A percentile compares a stretch with the other conserved stretches of the same genome.
Conservation (phyloP, 306 rosid genomes). For the Styphnolobium japonicum region DNA sequence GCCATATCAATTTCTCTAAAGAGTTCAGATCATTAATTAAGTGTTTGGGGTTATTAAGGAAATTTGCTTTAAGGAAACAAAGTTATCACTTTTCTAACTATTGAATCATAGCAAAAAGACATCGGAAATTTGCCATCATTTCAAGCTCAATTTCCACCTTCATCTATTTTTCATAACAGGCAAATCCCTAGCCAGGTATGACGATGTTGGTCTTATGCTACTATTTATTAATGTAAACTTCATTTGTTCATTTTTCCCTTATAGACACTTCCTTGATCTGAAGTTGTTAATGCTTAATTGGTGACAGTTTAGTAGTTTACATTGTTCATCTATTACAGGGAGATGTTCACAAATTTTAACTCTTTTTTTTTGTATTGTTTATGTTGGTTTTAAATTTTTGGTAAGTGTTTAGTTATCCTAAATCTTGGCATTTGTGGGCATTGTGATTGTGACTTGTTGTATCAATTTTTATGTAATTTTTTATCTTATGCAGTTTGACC, state of each 20-base stretch:
- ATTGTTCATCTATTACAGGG: neutral
- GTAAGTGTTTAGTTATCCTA: neutral
- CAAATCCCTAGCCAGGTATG: constrained; percentile 95
- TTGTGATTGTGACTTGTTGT: no score
- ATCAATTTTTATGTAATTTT: no score
- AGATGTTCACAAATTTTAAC: neutral
- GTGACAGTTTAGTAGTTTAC: neutral
- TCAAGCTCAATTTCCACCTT: constrained; percentile 52
- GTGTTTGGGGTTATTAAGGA: no score
- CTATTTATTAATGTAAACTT: constrained; percentile 20
- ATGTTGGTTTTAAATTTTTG: neutral
- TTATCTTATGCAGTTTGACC: no score
- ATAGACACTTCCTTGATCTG: neutral
- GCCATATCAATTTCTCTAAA: no score
- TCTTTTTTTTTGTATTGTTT: neutral
- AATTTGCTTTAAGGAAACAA: no score
- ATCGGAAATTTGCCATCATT: constrained; percentile 49
- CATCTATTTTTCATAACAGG: constrained; percentile 66
- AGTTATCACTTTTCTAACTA: no score
- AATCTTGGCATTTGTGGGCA: no score
- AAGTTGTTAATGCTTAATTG: neutral
- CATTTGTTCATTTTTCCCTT: neutral
- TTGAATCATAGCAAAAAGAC: no score
- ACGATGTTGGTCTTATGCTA: constrained; percentile 3
- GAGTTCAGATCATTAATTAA: no score